Percentiles rank a stretch among this genome's conserved stretches.
These are phyloP conservation scores for Isoetes engelmannii DNA, from an alignment of 83 land plant species.

Conservation along the genomic window DNA sequence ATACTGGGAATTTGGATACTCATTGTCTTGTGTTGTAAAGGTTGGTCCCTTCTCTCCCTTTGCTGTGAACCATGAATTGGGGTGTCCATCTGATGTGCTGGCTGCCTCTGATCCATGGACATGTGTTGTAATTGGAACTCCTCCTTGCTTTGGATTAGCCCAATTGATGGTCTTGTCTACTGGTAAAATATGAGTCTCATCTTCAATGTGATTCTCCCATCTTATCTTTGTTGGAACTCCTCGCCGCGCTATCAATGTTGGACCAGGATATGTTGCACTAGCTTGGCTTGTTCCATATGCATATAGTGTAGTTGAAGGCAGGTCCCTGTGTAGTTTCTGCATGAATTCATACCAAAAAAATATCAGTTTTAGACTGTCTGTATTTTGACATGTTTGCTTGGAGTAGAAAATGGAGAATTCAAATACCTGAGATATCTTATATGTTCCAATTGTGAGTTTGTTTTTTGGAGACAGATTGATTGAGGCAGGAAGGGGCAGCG, in stretches of 20 bases:
- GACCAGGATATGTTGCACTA: conserved; percentile 27
- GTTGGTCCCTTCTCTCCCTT: conserved; percentile 22
- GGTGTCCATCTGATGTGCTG: conserved; percentile 28
- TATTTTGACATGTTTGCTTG: no score
- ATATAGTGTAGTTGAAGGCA: conserved; percentile 24
- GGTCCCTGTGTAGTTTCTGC: conserved; percentile 28
- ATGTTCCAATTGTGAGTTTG: conserved; percentile 12
- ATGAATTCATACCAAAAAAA: not conserved
- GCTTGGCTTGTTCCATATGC: conserved; percentile 19
- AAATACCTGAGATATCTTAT: conserved; percentile 12
- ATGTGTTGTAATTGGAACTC: conserved; percentile 24
- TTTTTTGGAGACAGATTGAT: not conserved
- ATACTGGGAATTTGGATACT: conserved; percentile 27
- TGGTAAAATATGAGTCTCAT: conserved; percentile 21
- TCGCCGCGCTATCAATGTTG: conserved; percentile 21
- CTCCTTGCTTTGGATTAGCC: conserved; percentile 28
- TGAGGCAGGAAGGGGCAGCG: conserved; percentile 6
- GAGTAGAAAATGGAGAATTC: not conserved
- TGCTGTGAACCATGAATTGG: conserved; percentile 32
- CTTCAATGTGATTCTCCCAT: conserved; percentile 37
- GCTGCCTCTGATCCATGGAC: conserved; percentile 25
- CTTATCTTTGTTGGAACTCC: conserved; percentile 6
- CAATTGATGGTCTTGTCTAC: conserved; percentile 20
- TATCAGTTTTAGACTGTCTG: not conserved
- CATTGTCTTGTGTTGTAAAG: conserved; percentile 18